Percentiles rank a stretch among this genome's conserved stretches.
Conservation (phyloP, 2,329 filamentous ascomycete species). For the Arthrobotrys conoides region DNA sequence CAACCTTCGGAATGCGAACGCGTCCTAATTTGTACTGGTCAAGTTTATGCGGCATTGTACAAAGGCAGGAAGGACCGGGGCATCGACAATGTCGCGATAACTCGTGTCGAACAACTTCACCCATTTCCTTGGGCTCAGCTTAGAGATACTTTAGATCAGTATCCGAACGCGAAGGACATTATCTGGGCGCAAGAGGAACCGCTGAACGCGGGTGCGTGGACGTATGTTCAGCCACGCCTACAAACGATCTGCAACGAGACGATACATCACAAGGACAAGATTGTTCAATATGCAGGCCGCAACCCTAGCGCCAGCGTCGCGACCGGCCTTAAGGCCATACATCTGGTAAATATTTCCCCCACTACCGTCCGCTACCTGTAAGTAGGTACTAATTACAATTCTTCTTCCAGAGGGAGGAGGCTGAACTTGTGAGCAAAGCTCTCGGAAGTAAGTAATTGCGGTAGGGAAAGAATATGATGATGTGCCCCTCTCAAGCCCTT, state of each 20-base stretch:
- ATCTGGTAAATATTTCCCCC: conserved; percentile 67
- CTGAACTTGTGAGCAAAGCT: conserved; percentile 48
- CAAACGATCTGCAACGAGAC: conserved; percentile 91
- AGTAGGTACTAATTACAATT: conserved; percentile 6
- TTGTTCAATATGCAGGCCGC: conserved; percentile 96
- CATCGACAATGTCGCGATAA: conserved; percentile 91
- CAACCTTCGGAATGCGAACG: conserved; percentile 89
- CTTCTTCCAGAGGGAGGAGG: conserved; percentile 43
- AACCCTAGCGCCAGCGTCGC: conserved; percentile 94
- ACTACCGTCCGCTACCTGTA: neutral
- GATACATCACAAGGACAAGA: conserved; percentile 85
- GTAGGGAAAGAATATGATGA: neutral
- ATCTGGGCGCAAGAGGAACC: conserved; percentile 99
- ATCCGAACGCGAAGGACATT: conserved; percentile 97
- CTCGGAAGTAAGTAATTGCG: conserved; percentile 30
- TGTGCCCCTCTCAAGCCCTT: neutral
- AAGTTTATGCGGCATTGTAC: conserved; percentile 90
- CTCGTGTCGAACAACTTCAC: conserved; percentile 96
- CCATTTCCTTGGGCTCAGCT: conserved; percentile 99
- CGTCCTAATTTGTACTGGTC: conserved; percentile 92
- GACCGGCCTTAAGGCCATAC: conserved; percentile 88
- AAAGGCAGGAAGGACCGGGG: conserved; percentile 91
- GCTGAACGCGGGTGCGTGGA: conserved; percentile 96
- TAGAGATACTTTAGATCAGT: conserved; percentile 94
- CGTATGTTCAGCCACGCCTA: conserved; percentile 95